A percentile compares a stretch with the other conserved stretches of the same genome.
Evolutionary conservation across 257 asterid species (phyloP).

Genomic region (Verbascum thapsus): DNA sequence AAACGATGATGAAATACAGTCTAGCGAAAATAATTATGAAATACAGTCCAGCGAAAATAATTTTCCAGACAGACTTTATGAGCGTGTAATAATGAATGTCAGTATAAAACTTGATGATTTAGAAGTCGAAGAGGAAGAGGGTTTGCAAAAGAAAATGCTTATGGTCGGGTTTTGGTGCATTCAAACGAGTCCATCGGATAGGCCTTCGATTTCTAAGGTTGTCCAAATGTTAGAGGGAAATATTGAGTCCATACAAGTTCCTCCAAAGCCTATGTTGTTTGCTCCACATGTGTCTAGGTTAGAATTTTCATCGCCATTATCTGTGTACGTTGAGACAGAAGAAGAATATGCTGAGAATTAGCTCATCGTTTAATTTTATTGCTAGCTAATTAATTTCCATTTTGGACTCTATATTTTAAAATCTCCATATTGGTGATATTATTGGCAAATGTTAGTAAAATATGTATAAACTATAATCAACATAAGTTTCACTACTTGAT

Average conservation of each 20-base stretch:
- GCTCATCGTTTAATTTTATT: too few species aligned
- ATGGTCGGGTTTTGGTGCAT: conserved; percentile 56
- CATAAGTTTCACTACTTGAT: too few species aligned
- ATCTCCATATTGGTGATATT: too few species aligned
- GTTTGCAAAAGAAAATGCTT: conserved; percentile 39
- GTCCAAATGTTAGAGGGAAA: conserved; percentile 48
- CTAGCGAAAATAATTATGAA: too few species aligned
- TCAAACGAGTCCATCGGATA: conserved; percentile 39
- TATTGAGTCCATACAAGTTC: conserved; percentile 38
- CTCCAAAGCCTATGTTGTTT: conserved; percentile 39
- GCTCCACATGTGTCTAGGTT: background rate
- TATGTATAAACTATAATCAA: too few species aligned
- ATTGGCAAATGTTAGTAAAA: too few species aligned
- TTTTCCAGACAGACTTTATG: conserved; percentile 47
- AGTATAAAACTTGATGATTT: conserved; percentile 20
- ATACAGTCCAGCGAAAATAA: too few species aligned
- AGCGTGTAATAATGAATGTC: conserved; percentile 30
- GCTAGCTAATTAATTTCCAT: too few species aligned
- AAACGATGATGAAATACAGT: background rate
- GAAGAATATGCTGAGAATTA: background rate
- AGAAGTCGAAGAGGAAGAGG: conserved; percentile 36
- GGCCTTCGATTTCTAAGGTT: conserved; percentile 43
- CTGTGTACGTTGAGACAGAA: too few species aligned
- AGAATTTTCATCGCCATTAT: background rate
- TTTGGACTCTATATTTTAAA: too few species aligned